Evolutionary conservation across 2,329 filamentous ascomycete genomes (phyloP), one percentile per base, ranked within the genome.

Genomic region (Sordariomycetes sp.): DNA sequence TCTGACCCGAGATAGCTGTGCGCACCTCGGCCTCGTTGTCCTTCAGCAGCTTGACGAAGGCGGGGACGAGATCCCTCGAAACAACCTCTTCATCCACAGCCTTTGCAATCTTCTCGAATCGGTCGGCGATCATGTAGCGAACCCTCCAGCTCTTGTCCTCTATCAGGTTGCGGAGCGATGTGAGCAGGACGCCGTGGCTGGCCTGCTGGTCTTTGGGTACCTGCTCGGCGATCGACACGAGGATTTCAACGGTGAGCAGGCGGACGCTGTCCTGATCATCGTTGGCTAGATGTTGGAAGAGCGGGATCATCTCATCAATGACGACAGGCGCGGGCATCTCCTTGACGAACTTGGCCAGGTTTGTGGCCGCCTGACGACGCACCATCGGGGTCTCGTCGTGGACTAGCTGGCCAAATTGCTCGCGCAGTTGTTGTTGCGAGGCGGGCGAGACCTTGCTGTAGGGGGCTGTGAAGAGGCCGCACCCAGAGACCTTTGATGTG

Each of bases 131-230:
- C 92, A 98, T 98, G 63, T 96, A 98, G 57, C 92, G 79, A 40
- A 98, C 92, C 53, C 92, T 80, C 92, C 92, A 98, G 66, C 92
- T 96, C 76, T 96, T 98, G 60, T 98, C 92, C 53, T 95, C 92
- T 63, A 98, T 96, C 53, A 98, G 64, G 63, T 78, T 94, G 50
- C 92, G 82, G 52, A 98, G 66, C 30, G 90, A 87, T 33, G 86
- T 90, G 51, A 98, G 70, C 38, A 98, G 67, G 37, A 96, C 86
- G 34, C 90, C 92, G 53, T 96, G 90, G 62, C 88, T 95, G 30
- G 86, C 82, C 62, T 98, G 92, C 59, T 98, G 88, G 61, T 96
- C 92, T 64, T 96, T 96, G 40, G 92, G 92, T 20, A 98, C 88
- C 39, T 90, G 86, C 62, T 98, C 92, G 41, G 92, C 90, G 51